Evolutionary conservation across 2,329 filamentous ascomycete genomes (phyloP), one percentile per base, ranked within the genome.

Genomic region (Arthrinium puccinioides): DNA sequence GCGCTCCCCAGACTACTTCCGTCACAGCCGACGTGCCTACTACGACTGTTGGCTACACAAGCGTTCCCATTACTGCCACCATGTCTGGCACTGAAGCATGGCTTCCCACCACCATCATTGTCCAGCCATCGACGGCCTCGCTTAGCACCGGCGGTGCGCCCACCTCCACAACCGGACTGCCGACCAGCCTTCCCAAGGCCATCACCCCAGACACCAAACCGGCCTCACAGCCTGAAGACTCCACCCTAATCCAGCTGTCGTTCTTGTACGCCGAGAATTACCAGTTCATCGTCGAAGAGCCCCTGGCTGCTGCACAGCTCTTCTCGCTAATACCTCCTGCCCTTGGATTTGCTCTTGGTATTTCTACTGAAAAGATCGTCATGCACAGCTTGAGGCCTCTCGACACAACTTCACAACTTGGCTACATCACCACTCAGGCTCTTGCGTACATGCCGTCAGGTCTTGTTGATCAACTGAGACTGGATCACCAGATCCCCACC

Each of bases 211-310:
- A 74, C 39, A 74, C 74, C 21, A 69, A 74, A 33, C 66, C 70
- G 15, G 48, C 57, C 9, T 42, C 63, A 5, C 59, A 69, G 14
- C 84, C 86, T 0, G 62, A 69, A 4, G 84, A 85, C 48, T 79
- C 76, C 1, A 79, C 76, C 4, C 62, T 85, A 49, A 82, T 95
- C 48, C 87, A 95, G 56, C 73, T 97, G 44, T 92, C 85, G 23
- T 96, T 97, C 72, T 67, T 77, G 36, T 83, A 79, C 53, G 74
- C 76, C 2, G 72, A 94, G 49, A 90, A 94, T 64, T 98, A 92
- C 60, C 66, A 74, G 8, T 95, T 94, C 55, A 84, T 97, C 20
- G 80, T 83, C 9, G 68, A 67, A 16, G 79, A 83, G 44, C 70
- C 78, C 11, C 71, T 82, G 45, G 84, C 88, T 14, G 84, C 87